These are phyloP conservation scores for Miscanthus lutarioriparius DNA, from an alignment of 176 grass and related monocot genomes.

Conservation along the genomic window DNA sequence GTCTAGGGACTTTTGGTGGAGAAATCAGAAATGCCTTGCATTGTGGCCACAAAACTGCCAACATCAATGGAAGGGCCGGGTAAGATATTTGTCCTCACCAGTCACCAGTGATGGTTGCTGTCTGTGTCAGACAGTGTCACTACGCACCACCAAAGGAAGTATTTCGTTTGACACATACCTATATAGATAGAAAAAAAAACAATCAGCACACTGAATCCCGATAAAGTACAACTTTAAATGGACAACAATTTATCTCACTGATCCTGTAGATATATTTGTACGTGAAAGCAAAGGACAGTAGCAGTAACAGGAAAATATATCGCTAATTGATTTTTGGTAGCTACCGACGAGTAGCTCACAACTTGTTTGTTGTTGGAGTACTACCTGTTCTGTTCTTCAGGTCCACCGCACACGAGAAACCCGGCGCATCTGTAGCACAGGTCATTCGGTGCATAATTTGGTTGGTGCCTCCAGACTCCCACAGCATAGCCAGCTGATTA, in stretches of 20 bases:
- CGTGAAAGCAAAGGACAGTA: neutral
- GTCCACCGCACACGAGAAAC: neutral
- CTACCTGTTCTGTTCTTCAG: neutral
- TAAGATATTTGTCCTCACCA: no score
- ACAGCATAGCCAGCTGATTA: conserved; percentile 3
- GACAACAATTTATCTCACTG: neutral
- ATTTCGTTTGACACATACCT: no score
- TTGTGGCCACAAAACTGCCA: no score
- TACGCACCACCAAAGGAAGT: no score
- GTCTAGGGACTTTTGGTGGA: no score
- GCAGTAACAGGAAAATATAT: neutral
- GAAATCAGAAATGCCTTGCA: no score
- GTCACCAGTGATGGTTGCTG: no score
- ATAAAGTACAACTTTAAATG: neutral
- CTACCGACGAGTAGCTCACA: neutral
- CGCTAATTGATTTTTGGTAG: neutral
- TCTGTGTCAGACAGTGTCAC: no score
- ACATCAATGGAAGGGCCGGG: no score
- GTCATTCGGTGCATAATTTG: conserved; percentile 1
- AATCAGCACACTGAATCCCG: no score
- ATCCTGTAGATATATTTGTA: neutral
- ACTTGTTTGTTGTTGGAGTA: neutral
- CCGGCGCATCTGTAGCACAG: conserved; percentile 5
- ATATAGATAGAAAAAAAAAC: no score
- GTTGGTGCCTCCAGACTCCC: conserved; percentile 10